Evolutionary conservation across 805 yeast species (phyloP).

Genomic region (Saturnispora silvae): DNA sequence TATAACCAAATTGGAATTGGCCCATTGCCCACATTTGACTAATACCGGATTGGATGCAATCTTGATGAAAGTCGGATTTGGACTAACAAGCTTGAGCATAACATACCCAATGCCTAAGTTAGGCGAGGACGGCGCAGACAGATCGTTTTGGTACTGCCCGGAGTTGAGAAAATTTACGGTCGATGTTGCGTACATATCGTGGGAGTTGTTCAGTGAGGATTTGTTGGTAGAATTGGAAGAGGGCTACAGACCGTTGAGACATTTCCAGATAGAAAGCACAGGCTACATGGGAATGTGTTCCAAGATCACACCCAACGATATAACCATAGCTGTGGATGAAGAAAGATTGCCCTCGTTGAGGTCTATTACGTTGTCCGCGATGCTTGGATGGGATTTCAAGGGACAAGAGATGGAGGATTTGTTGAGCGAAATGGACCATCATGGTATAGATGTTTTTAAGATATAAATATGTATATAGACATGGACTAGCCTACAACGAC

Average conservation of each 20-base stretch:
- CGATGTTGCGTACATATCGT: constrained; percentile 68
- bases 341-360: constrained; percentile 60
- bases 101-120: constrained; percentile 86
- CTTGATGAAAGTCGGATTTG: constrained; percentile 53
- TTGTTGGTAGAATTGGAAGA: constrained; percentile 27
- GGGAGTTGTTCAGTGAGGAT: constrained; percentile 40
- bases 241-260: constrained; percentile 37
- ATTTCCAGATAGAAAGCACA: constrained; percentile 66
- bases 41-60: constrained; percentile 56
- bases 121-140: constrained; percentile 58
- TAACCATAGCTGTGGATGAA: constrained; percentile 75
- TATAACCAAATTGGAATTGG: constrained; percentile 61
- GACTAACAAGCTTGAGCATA: constrained; percentile 51
- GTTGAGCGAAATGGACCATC: constrained; percentile 58
- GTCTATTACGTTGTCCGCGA: constrained; percentile 56
- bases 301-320: constrained; percentile 79
- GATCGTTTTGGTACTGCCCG: constrained; percentile 68
- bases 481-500: constrained; percentile 34
- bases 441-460: constrained; percentile 32
- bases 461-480: background rate
- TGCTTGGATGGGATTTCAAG: constrained; percentile 76
- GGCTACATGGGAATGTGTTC: constrained; percentile 79
- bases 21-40: constrained; percentile 76
- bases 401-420: constrained; percentile 53
- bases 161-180: constrained; percentile 51